phyloP scores from a whole-genome alignment of 2,329 filamentous ascomycete species.

The Purpureocillium takamizusanense region DNA sequence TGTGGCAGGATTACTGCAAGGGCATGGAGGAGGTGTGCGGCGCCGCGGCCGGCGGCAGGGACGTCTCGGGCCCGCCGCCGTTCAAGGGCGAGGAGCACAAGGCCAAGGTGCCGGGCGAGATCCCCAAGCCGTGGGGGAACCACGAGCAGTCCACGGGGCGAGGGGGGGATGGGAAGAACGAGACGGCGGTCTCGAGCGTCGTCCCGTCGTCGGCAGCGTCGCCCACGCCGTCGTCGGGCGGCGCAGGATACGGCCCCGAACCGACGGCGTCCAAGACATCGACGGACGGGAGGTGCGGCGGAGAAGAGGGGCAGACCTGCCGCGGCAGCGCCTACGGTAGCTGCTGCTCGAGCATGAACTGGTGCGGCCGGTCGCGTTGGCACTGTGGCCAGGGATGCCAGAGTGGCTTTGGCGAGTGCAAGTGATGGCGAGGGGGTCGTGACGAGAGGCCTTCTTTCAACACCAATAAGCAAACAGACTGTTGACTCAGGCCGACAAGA shows the following conservation, averaged over 20 bases:
- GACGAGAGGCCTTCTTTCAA: too few species aligned
- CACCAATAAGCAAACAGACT: too few species aligned
- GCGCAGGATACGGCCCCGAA: slow-evolving; percentile 15
- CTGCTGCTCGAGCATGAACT: slow-evolving; percentile 32
- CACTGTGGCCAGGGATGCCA: slow-evolving; percentile 29
- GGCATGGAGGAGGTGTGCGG: slow-evolving; percentile 33
- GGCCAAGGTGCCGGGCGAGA: slow-evolving; percentile 19
- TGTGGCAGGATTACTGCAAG: slow-evolving; percentile 55
- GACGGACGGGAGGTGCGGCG: slow-evolving; percentile 30
- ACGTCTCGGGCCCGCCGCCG: slow-evolving; percentile 35
- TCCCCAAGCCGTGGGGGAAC: slow-evolving; percentile 23
- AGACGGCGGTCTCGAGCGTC: slow-evolving; percentile 1
- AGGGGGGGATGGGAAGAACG: slow-evolving; percentile 4
- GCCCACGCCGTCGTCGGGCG: too few species aligned
- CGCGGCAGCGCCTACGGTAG: slow-evolving; percentile 29
- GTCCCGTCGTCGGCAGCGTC: not conserved
- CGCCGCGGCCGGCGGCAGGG: slow-evolving; percentile 28
- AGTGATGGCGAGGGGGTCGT: too few species aligned
- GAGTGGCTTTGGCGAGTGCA: slow-evolving; percentile 23
- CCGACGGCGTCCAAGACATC: not conserved
- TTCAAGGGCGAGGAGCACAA: slow-evolving; percentile 25
- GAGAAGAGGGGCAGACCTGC: slow-evolving; percentile 28
- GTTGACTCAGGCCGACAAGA: too few species aligned
- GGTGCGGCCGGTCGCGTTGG: slow-evolving; percentile 26
- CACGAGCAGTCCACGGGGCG: slow-evolving; percentile 14